Conservation (phyloP, 495 filamentous ascomycete genomes). For the Penicillium ucsense region DNA sequence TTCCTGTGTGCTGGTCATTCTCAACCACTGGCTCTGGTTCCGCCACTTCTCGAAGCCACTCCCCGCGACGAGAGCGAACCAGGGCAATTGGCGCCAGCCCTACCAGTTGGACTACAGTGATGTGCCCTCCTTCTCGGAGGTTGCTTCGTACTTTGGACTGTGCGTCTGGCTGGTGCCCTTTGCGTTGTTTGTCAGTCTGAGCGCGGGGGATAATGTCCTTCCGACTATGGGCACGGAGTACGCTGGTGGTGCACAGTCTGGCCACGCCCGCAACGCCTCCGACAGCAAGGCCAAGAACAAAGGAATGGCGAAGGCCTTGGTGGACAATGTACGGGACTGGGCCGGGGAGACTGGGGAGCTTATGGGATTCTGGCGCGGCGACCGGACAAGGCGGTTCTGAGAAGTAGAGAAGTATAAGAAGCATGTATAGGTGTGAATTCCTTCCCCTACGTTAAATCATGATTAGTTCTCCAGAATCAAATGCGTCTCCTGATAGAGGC, state of each 20-base stretch:
- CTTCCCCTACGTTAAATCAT: neutral
- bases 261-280: conserved; percentile 24
- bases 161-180: conserved; percentile 97
- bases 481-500: too few relatives aligned
- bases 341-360: conserved; percentile 62
- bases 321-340: conserved; percentile 66
- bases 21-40: conserved; percentile 98
- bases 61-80: conserved; percentile 14
- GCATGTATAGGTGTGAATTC: too few relatives aligned
- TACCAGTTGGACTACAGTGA: conserved; percentile 46
- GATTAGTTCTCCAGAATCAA: neutral
- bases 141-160: conserved; percentile 90
- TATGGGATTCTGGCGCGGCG: conserved; percentile 59
- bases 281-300: conserved; percentile 52
- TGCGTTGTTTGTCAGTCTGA: conserved; percentile 85
- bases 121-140: conserved; percentile 83
- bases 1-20: conserved; percentile 73
- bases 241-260: conserved; percentile 45
- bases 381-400: conserved; percentile 36
- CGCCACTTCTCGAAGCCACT: conserved; percentile 67
- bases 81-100: conserved; percentile 39
- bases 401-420: neutral
- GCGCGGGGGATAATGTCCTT: conserved; percentile 87
- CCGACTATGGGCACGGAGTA: conserved; percentile 72
- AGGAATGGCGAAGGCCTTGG: conserved; percentile 83